Base-by-base conservation (phyloP, 169 alveolate species). In the Plasmodium malariae region DNA sequence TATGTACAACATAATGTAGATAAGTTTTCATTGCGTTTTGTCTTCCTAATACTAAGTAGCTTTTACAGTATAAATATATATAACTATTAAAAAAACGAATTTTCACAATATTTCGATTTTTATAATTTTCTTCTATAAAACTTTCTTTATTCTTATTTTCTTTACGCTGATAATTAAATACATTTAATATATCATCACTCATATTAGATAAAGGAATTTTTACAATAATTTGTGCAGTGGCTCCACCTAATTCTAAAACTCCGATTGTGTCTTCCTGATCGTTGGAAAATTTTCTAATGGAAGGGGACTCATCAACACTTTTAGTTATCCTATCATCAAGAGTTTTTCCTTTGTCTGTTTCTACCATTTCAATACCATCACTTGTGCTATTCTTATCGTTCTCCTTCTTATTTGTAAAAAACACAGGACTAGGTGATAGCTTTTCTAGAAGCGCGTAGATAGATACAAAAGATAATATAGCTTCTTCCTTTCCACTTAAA, bases 401-500 rank as follows among this genome's bases (percentile, higher is more conserved):
- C 17, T 54, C 49, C 24, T 37, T 26, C n/a, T 48, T 28, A 51
- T 69, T 54, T 30, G 74, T 21, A 55, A 72, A 88, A 11, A 69
- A 62, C 5, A 74, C n/a, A n/a, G 93, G 93, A 28, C 43, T 88
- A 2, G 76, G 87, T 36, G 28, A n/a, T 9, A 67, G 40, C 30
- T 34, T 86, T 48, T 70, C 76, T 51, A 86, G 49, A 45, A 88
- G 93, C 11, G 89, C 69, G 45, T 88, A 68, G 14, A 88, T 76
- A 11, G 93, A 88, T 12, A 88, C 88, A 65, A 72, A 88, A 0
- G 93, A 88, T 17, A 74, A 88, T 40, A 88, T 88, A n/a, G 90
- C 93, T 36, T 88, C 93, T 60, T 88, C 93, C 30, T 74, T 76
- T 21, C 93, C 93, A 74, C 89, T 74, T 67, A 88, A 59, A 24